Percentiles rank a stretch among this genome's conserved stretches.
Evolutionary conservation across 805 yeast species (phyloP).

Genomic region (Priceomyces medius): DNA sequence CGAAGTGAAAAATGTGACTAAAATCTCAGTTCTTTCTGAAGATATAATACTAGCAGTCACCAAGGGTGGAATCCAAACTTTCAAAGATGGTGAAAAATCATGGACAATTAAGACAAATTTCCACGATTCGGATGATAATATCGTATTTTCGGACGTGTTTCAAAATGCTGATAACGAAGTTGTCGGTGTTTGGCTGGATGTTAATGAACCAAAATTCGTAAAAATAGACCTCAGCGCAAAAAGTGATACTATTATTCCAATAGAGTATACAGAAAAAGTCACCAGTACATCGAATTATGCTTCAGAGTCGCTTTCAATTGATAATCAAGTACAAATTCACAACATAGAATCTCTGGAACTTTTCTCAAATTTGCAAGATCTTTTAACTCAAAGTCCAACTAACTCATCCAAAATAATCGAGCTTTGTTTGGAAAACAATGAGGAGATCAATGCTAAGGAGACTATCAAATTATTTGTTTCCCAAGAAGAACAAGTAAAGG

Average conservation of each 20-base stretch:
- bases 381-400: slow-evolving; percentile 11
- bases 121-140: slow-evolving; percentile 8
- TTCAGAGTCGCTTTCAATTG: slow-evolving; percentile 11
- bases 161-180: slow-evolving; percentile 28
- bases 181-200: slow-evolving; percentile 41
- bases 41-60: slow-evolving; percentile 29
- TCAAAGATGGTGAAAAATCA: slow-evolving; percentile 15
- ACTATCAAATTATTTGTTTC: slow-evolving; percentile 35
- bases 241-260: slow-evolving; percentile 7
- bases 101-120: slow-evolving; percentile 16
- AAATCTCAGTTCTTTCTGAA: slow-evolving; percentile 2
- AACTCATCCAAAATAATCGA: slow-evolving; percentile 16
- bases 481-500: slow-evolving; percentile 15
- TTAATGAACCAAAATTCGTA: slow-evolving; percentile 25
- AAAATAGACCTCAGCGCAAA: slow-evolving; percentile 9
- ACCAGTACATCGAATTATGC: slow-evolving; percentile 16
- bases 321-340: slow-evolving; percentile 12
- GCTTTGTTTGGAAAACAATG: slow-evolving; percentile 28
- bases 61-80: slow-evolving; percentile 31
- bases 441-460: slow-evolving; percentile 31
- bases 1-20: neutral
- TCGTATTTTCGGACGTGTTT: slow-evolving; percentile 26
- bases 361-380: slow-evolving; percentile 13
- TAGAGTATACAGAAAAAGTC: slow-evolving; percentile 15
- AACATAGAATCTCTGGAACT: slow-evolving; percentile 26